These are phyloP conservation scores for Daucus carota DNA, from an alignment of 129 eudicot species.

Conservation along the genomic window DH1_v3.0 NC_030383.2:12890501-12891000, in stretches of 20 bases:
- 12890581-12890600: background rate
- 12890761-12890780: background rate
- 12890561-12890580: background rate
- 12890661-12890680: background rate
- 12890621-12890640: background rate
- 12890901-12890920: background rate
- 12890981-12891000: background rate
- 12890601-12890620: background rate
- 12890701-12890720: background rate
- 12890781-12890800: background rate
- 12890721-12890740: too few relatives aligned
- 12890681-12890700: background rate
- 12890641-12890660: background rate
- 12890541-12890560: slow-evolving; percentile 21
- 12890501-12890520: slow-evolving; percentile 27
- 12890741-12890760: background rate
- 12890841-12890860: too few relatives aligned
- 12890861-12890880: too few relatives aligned
- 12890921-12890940: background rate
- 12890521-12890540: slow-evolving; percentile 11
- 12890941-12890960: background rate
- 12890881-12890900: too few relatives aligned
- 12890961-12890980: background rate
- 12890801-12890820: too few relatives aligned
- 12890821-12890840: too few relatives aligned